Conservation (phyloP, 345 rosid genomes). For the Citrus medica region DNA sequence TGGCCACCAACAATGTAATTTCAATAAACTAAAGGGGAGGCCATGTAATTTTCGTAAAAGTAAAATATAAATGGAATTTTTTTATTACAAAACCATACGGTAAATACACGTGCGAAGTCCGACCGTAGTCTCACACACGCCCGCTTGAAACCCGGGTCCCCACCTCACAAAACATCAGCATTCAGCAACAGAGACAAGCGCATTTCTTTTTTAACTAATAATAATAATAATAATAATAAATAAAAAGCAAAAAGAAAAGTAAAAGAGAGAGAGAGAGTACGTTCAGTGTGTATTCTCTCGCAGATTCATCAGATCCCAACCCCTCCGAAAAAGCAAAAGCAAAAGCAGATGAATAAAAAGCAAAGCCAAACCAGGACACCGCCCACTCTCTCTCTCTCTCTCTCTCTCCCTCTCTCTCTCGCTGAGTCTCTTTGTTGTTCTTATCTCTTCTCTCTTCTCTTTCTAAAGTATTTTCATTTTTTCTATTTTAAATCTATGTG, state of each 20-base stretch:
- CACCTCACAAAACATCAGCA: neutral
- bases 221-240: too few relatives aligned
- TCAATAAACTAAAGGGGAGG: too few relatives aligned
- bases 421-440: conserved; percentile 6
- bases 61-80: too few relatives aligned
- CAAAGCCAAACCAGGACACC: conserved; percentile 7
- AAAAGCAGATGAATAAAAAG: neutral
- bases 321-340: conserved; percentile 10
- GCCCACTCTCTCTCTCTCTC: neutral
- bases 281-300: conserved; percentile 19
- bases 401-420: too few relatives aligned
- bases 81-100: too few relatives aligned
- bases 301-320: conserved; percentile 44
- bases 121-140: conserved; percentile 12
- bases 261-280: conserved; percentile 1
- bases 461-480: neutral
- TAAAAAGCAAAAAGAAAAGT: neutral
- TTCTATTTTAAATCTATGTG: neutral
- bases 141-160: conserved; percentile 13
- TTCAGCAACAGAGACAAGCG: neutral
- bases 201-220: too few relatives aligned
- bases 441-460: conserved; percentile 18
- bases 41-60: too few relatives aligned
- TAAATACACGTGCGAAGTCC: conserved; percentile 8
- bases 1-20: too few relatives aligned